Evolutionary conservation across 2,329 filamentous ascomycete species (phyloP).

Genomic region (Cadophora sp.): DNA sequence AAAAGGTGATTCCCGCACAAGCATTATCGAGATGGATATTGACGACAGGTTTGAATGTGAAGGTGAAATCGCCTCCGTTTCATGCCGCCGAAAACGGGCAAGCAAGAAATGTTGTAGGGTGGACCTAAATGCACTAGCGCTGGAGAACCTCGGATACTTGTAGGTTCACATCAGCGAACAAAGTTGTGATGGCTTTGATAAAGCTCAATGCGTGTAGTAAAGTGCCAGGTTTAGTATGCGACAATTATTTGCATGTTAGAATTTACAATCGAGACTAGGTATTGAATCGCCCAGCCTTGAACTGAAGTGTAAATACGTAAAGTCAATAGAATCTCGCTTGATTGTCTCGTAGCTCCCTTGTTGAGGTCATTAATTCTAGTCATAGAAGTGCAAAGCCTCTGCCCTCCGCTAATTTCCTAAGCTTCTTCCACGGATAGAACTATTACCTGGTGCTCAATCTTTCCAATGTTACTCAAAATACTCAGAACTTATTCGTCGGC

Average conservation of each 20-base stretch:
- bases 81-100: neutral
- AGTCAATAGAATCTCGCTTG: constrained; percentile 7
- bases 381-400: neutral
- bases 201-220: too few species aligned
- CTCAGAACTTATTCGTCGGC: neutral
- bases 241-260: neutral
- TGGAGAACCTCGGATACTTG: neutral
- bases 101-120: neutral
- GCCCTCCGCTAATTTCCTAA: neutral
- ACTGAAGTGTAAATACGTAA: neutral
- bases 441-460: neutral
- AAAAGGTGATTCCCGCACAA: neutral
- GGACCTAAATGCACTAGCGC: neutral
- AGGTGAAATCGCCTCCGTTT: neutral
- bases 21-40: too few species aligned
- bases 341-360: neutral
- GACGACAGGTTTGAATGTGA: too few species aligned
- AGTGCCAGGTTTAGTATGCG: neutral
- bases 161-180: neutral
- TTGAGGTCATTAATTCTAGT: neutral
- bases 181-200: neutral
- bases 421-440: neutral
- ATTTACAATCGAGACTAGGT: neutral
- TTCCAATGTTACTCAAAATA: neutral
- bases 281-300: neutral